A percentile compares a stretch with the other conserved stretches of the same genome.
These are phyloP conservation scores for Ophiostoma perfectum DNA, from an alignment of 2,329 filamentous ascomycete species.

Conservation along the genomic window DNA sequence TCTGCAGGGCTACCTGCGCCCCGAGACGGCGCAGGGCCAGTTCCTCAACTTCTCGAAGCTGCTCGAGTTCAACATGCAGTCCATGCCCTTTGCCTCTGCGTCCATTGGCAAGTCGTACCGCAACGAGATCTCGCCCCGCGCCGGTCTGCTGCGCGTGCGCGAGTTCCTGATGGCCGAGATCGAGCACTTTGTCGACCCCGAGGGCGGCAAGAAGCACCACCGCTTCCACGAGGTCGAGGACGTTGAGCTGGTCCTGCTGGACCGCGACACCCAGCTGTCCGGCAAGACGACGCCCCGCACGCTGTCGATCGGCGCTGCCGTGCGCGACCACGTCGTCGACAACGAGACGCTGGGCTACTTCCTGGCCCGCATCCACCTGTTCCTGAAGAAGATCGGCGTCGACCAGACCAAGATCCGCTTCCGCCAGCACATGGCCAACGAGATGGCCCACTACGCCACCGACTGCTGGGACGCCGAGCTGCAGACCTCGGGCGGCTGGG, in stretches of 20 bases:
- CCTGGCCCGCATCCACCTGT: slow-evolving; percentile 85
- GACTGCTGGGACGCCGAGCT: slow-evolving; percentile 99
- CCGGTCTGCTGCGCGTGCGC: slow-evolving; percentile 85
- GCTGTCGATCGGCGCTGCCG: slow-evolving; percentile 79
- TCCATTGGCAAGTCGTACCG: slow-evolving; percentile 97
- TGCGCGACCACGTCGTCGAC: slow-evolving; percentile 75
- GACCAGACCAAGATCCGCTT: slow-evolving; percentile 87
- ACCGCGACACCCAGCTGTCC: slow-evolving; percentile 76
- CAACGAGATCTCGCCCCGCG: slow-evolving; percentile 92
- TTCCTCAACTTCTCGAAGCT: slow-evolving; percentile 93
- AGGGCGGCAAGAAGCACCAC: slow-evolving; percentile 88
- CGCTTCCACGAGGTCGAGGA: slow-evolving; percentile 83
- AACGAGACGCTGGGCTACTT: slow-evolving; percentile 99
- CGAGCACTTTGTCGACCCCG: slow-evolving; percentile 94
- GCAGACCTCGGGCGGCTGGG: slow-evolving; percentile 88
- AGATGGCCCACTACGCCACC: slow-evolving; percentile 81
- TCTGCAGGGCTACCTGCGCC: slow-evolving; percentile 75
- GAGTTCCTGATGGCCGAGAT: slow-evolving; percentile 99
- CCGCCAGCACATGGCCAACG: slow-evolving; percentile 85
- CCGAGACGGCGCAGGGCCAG: slow-evolving; percentile 96
- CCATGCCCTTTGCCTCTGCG: slow-evolving; percentile 95
- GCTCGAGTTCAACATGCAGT: slow-evolving; percentile 89
- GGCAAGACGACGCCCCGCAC: slow-evolving; percentile 73
- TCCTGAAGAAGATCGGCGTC: slow-evolving; percentile 81
- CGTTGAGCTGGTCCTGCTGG: slow-evolving; percentile 75